Base-by-base conservation (phyloP, 108 stramenopile genomes). In the Nitzschia sp. region DNA sequence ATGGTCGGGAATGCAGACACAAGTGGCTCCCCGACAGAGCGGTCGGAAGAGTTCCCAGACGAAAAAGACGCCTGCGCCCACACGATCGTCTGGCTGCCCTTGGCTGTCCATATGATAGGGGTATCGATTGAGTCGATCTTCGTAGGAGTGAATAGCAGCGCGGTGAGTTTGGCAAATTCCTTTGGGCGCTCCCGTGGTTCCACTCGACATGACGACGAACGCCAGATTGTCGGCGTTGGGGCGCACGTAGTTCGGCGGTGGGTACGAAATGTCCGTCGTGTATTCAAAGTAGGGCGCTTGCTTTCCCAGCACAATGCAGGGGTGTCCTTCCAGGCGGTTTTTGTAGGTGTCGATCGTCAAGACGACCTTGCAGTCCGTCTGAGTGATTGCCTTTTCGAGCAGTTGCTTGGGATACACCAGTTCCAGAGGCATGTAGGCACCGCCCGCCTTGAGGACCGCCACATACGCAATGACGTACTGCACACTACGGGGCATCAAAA, bases 41-140 rank as follows among this genome's bases (percentile, higher is more conserved):
- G 91, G 87, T 35, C 91, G 78, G 16, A 88, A 38, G 54, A 80
- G 62, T 72, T 92, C 91, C 91, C 91, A 92, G 5, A 89, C 88
- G 69, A 92, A 92, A 68, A 92, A 92, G 19, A 92, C 88, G 34
- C 86, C 86, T 68, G 84, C 86, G 2, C 83, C 90, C 55, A 86
- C 85, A 70, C 45, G 73, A 81, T 59, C 69, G 29, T 31, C 53
- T 6, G 68, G 73, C 73, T 13, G 63, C 48, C 8, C 54, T 65
- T 66, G 48, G n/a, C 45, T 27, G 50, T 79, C 29, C n/a, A 29
- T 17, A 58, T 66, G 30, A 65, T 77, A 65, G 44, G 87, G 73
- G 41, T 45, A 57, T 66, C 63, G 68, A 35, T 64, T 56, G 65
- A 74, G 69, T 45, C 82, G 86, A 58, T 75, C 71, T 36, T 67